Conservation (phyloP, 2,329 filamentous ascomycete species). For the Penicillium palitans region DNA sequence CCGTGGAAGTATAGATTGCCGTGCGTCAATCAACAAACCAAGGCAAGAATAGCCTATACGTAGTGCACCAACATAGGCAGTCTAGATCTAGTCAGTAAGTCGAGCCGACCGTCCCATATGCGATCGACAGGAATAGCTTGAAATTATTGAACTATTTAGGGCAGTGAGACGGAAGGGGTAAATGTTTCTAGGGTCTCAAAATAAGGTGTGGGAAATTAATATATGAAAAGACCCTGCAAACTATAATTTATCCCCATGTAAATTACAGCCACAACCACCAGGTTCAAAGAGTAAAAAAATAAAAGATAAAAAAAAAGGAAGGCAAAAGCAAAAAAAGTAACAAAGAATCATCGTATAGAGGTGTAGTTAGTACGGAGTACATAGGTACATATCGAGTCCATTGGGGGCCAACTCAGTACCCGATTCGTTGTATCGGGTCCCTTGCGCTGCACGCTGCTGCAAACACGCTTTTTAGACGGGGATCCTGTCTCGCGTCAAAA, state of each 20-base stretch:
- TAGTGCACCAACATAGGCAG: not conserved
- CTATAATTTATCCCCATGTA: not conserved
- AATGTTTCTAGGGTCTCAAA: conserved; percentile 2
- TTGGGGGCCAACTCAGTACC: not conserved
- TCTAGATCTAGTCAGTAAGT: not conserved
- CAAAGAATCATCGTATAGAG: not conserved
- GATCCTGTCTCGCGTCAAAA: conserved; percentile 19
- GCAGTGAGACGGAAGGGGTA: not conserved
- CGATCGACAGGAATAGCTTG: conserved; percentile 3
- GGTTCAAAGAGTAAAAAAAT: not conserved
- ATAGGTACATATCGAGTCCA: not conserved
- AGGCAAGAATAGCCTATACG: not conserved
- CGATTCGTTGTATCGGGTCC: conserved; percentile 16
- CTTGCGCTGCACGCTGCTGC: conserved; percentile 23
- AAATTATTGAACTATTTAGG: not conserved
- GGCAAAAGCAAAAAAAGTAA: not conserved
- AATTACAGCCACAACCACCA: not conserved
- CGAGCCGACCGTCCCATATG: not conserved
- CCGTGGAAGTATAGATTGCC: not conserved
- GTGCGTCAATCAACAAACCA: not conserved
- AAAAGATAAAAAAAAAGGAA: too few relatives aligned
- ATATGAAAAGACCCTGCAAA: not conserved
- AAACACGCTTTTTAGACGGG: conserved; percentile 11
- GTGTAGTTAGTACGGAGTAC: not conserved
- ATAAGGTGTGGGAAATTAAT: conserved; percentile 1